Base-by-base conservation (phyloP, 305 asterid species). In the Fraxinus xanthoxyloides region DNA sequence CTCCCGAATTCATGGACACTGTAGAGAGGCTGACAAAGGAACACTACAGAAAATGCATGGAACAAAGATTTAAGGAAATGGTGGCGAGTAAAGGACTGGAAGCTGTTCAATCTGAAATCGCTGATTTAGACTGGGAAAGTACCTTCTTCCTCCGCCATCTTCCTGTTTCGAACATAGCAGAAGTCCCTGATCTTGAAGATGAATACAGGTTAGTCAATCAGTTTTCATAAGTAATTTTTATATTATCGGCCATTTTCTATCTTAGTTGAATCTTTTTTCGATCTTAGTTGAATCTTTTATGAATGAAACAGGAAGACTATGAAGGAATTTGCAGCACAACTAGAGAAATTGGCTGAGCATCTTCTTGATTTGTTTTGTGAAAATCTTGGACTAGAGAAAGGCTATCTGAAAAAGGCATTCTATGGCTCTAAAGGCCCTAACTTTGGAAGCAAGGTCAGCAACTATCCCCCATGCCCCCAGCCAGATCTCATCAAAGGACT, bases 21-120 rank as follows among this genome's bases (percentile, higher is more conserved):
- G 98, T 96, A 61, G 98, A 96, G 92, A 89, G 75, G 83, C 83
- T 94, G 36, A 93, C 98, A 2, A 96, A 96, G 80, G 97, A 82
- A 21, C 99, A 96, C 79, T 96, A 96, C 95, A 86, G 75, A 84
- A 91, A 88, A 80, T 77, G 89, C 70, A 92, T 94, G 99, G 97
- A 94, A 34, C 87, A 90, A 24, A 87, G 93, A 77, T 96, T 96
- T 83, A 88, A 90, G 78, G 98, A 91, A 72, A 93, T 94, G 98
- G 99, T 94, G 72, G 89, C 84, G 10, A 84, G 85, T 83, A 92
- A 90, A 34, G 98, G 98, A 0, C 86, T 96, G 1, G 98, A 94
- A n/a, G 94, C 90, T 72, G 94, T 90, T 19, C 89, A 89, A 35
- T 79, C 83, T 75, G 95, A 91, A 82, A 81, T 89, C 59, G 26